These are phyloP conservation scores for Coniferiporia sulphurascens DNA, from an alignment of 1,284 basidiomycete species.

Conservation along the genomic window DNA sequence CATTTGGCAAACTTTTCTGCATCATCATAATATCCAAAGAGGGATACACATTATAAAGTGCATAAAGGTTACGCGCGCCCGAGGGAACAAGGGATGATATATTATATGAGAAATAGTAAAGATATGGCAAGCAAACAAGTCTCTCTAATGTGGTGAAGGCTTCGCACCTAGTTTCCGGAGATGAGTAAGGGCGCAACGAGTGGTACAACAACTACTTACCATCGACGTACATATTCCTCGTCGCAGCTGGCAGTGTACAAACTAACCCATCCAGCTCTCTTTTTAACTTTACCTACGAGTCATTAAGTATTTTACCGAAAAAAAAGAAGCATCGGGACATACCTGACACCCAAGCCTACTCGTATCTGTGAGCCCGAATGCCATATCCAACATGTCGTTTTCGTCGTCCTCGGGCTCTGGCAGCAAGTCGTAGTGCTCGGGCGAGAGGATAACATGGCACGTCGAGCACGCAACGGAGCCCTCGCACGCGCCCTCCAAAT, in stretches of 20 bases:
- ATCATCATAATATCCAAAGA: neutral
- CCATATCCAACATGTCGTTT: conserved; percentile 98
- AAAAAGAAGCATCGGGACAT: neutral
- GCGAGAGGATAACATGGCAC: conserved; percentile 89
- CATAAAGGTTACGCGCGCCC: neutral
- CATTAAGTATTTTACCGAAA: too few species aligned
- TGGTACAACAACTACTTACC: conserved; percentile 44
- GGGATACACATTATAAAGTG: neutral
- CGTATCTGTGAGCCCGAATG: conserved; percentile 95
- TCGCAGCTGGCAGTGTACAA: conserved; percentile 86
- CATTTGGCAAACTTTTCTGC: too few species aligned
- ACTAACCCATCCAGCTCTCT: conserved; percentile 83
- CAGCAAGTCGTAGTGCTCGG: conserved; percentile 79
- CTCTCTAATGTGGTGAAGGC: neutral
- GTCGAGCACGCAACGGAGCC: conserved; percentile 97
- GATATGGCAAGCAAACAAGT: neutral
- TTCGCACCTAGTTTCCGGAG: neutral
- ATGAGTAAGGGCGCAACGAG: neutral
- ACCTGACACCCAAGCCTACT: conserved; percentile 62
- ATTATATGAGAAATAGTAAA: neutral
- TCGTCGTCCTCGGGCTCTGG: conserved; percentile 96
- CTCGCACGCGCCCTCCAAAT: conserved; percentile 98
- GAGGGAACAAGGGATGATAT: neutral
- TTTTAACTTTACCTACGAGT: conserved; percentile 82
- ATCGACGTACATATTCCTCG: conserved; percentile 96